Conservation (phyloP, 306 rosid genomes). For the Vicia faba region DNA sequence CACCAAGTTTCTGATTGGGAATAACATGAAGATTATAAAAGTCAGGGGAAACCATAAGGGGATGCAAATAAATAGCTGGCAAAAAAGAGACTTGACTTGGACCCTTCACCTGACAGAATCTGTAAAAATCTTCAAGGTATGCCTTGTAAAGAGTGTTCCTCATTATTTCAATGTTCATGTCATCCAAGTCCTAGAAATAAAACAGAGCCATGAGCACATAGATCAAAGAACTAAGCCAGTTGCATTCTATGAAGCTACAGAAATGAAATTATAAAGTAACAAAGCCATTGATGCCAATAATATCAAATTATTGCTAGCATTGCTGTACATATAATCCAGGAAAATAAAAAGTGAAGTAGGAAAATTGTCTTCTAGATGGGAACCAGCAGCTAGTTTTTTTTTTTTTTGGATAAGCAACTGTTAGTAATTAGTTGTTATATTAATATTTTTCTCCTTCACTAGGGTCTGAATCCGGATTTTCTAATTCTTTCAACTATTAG, state of each 20-base stretch:
- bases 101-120: conserved; percentile 82
- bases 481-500: too few relatives aligned
- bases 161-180: conserved; percentile 98
- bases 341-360: too few relatives aligned
- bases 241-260: background rate
- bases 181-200: conserved; percentile 83
- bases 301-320: conserved; percentile 13
- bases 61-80: background rate
- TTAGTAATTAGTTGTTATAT: too few relatives aligned
- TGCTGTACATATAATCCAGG: too few relatives aligned
- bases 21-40: conserved; percentile 39
- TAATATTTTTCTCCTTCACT: too few relatives aligned
- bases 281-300: background rate
- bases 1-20: conserved; percentile 84
- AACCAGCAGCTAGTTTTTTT: too few relatives aligned
- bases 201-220: conserved; percentile 10
- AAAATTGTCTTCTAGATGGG: too few relatives aligned
- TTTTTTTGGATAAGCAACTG: too few relatives aligned
- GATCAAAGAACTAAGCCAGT: conserved; percentile 3
- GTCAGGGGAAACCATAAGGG: conserved; percentile 1
- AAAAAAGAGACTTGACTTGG: conserved; percentile 6
- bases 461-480: too few relatives aligned
- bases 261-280: conserved; percentile 11
- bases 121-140: conserved; percentile 94
- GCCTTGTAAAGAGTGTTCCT: conserved; percentile 98